A percentile compares a stretch with the other conserved stretches of the same genome.
Conservation (phyloP, 331 rosid species). For the Quercus lobata region DNA sequence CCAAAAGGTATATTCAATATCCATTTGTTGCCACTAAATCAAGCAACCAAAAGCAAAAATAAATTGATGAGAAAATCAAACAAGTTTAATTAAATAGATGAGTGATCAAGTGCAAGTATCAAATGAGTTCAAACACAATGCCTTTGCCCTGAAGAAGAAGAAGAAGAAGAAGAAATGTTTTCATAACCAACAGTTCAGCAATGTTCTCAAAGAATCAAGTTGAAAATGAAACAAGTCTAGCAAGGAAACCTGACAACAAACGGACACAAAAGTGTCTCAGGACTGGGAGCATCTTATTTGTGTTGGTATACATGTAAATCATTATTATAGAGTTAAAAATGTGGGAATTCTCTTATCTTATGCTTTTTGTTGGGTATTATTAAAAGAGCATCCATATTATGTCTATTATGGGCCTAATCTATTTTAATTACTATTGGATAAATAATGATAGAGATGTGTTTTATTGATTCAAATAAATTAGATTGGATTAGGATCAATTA, state of each 20-base stretch:
- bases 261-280: background rate
- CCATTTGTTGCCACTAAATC: slow-evolving; percentile 99
- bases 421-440: too few species aligned
- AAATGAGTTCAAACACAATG: background rate
- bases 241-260: background rate
- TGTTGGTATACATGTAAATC: too few species aligned
- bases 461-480: too few species aligned
- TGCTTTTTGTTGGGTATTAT: too few species aligned
- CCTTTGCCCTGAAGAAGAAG: background rate
- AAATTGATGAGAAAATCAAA: slow-evolving; percentile 9
- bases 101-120: background rate
- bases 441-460: too few species aligned
- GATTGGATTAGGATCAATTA: too few species aligned
- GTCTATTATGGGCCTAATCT: too few species aligned
- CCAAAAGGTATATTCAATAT: slow-evolving; percentile 94
- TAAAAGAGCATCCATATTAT: too few species aligned
- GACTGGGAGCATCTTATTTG: too few species aligned
- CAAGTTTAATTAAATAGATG: background rate
- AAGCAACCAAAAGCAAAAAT: slow-evolving; percentile 22
- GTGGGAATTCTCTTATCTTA: too few species aligned
- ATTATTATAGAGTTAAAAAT: too few species aligned
- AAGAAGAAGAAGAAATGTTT: background rate
- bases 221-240: background rate
- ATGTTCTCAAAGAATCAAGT: background rate
- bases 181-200: background rate